These are phyloP conservation scores for Phytophthora agathidicida DNA, from an alignment of 352 stramenopile species.

Conservation along the genomic window DNA sequence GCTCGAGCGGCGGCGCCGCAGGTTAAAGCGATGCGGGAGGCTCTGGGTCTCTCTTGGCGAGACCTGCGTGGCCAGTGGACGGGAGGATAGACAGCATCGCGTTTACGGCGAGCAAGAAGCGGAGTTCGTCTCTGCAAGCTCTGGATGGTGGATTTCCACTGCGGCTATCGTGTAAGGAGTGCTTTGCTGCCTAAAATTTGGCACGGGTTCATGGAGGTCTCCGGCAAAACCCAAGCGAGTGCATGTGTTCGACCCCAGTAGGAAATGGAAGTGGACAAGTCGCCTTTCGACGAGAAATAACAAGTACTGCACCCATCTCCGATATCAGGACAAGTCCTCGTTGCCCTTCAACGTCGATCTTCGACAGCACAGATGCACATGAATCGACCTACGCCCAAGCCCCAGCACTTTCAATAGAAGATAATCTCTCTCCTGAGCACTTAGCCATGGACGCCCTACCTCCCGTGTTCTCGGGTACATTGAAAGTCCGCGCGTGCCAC, in stretches of 20 bases:
- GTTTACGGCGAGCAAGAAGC: neutral
- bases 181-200: no score
- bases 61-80: conserved; percentile 6
- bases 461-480: conserved; percentile 31
- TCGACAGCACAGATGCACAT: conserved; percentile 25
- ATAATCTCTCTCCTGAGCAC: conserved; percentile 4
- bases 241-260: conserved; percentile 6
- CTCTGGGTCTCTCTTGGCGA: neutral
- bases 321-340: conserved; percentile 25
- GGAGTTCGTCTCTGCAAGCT: no score
- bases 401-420: conserved; percentile 9
- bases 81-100: neutral
- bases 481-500: conserved; percentile 33
- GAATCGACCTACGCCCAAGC: conserved; percentile 24
- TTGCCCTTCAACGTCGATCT: conserved; percentile 19
- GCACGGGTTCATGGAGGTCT: neutral
- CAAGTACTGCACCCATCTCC: conserved; percentile 3
- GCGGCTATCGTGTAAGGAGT: neutral
- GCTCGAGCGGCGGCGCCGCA: conserved; percentile 1
- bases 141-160: neutral
- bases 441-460: conserved; percentile 31
- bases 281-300: conserved; percentile 5
- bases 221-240: neutral
- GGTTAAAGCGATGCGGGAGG: conserved; percentile 9
- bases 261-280: conserved; percentile 2